These are phyloP conservation scores for Dioscorea dumetorum DNA, from an alignment of 106 monocot genomes.

Conservation along the genomic window DNA sequence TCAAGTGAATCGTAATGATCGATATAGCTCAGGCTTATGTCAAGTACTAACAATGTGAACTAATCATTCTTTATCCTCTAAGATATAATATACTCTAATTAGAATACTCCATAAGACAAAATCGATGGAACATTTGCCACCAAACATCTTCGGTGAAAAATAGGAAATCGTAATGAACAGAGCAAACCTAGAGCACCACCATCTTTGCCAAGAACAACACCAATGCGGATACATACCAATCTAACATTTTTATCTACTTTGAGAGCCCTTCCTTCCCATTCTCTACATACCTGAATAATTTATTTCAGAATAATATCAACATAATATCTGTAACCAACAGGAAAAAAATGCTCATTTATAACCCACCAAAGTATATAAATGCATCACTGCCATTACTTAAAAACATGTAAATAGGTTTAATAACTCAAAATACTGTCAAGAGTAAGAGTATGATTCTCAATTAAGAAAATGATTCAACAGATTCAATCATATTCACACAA, in stretches of 20 bases:
- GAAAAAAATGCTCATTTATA: too few species aligned
- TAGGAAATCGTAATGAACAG: background rate
- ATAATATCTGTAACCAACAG: too few species aligned
- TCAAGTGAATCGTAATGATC: too few species aligned
- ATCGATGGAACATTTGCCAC: background rate
- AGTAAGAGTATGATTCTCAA: too few species aligned
- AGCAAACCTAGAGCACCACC: conserved; percentile 80
- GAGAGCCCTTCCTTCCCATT: conserved; percentile 71
- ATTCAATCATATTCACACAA: too few species aligned
- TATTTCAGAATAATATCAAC: too few species aligned
- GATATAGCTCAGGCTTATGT: too few species aligned
- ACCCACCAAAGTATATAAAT: too few species aligned
- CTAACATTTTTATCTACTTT: conserved; percentile 68
- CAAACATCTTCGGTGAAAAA: background rate
- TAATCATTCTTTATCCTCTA: background rate
- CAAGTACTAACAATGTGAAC: background rate
- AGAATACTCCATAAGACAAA: background rate
- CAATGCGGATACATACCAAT: conserved; percentile 68
- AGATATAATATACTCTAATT: background rate
- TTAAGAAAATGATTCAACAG: too few species aligned
- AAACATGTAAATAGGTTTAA: too few species aligned
- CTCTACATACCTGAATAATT: conserved; percentile 68
- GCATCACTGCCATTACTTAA: too few species aligned
- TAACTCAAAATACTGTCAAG: too few species aligned
- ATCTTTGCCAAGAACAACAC: conserved; percentile 82